phyloP scores from a whole-genome alignment of 129 eudicot species.

The Lactuca sativa region DNA sequence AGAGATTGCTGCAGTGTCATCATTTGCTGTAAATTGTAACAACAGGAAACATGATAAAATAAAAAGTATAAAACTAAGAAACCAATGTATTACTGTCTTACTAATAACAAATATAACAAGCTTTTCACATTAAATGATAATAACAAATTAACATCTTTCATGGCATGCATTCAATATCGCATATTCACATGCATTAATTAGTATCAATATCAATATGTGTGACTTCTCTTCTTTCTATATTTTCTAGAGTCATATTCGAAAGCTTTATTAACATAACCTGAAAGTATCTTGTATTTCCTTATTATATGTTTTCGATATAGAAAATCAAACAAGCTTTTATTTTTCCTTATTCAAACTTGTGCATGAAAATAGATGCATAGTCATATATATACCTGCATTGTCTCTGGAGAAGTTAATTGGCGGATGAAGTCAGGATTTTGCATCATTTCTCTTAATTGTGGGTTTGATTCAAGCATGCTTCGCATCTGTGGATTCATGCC shows the following conservation, averaged over 20 bases:
- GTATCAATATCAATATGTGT: not conserved
- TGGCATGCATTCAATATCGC: not conserved
- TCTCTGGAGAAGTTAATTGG: slow-evolving; percentile 70
- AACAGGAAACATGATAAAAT: slow-evolving; percentile 3
- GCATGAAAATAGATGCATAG: slow-evolving; percentile 2
- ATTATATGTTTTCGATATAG: not conserved
- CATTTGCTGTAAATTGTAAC: slow-evolving; percentile 50
- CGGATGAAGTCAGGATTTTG: slow-evolving; percentile 84
- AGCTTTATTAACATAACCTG: too few species aligned
- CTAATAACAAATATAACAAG: not conserved
- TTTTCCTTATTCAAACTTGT: not conserved
- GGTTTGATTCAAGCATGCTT: slow-evolving; percentile 66
- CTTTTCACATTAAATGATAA: not conserved
- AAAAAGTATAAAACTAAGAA: not conserved
- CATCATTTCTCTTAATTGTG: slow-evolving; percentile 85
- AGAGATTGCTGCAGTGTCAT: slow-evolving; percentile 60
- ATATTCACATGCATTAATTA: slow-evolving; percentile 5
- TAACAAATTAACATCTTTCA: not conserved
- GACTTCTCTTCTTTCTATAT: too few species aligned
- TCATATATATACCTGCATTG: slow-evolving; percentile 72
- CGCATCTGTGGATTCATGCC: slow-evolving; percentile 72
- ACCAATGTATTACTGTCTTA: too few species aligned
- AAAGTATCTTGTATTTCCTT: too few species aligned
- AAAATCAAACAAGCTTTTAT: not conserved
- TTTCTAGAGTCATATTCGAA: too few species aligned